phyloP scores from a whole-genome alignment of 2,329 filamentous ascomycete genomes.

The Diaporthe longicolla region DNA sequence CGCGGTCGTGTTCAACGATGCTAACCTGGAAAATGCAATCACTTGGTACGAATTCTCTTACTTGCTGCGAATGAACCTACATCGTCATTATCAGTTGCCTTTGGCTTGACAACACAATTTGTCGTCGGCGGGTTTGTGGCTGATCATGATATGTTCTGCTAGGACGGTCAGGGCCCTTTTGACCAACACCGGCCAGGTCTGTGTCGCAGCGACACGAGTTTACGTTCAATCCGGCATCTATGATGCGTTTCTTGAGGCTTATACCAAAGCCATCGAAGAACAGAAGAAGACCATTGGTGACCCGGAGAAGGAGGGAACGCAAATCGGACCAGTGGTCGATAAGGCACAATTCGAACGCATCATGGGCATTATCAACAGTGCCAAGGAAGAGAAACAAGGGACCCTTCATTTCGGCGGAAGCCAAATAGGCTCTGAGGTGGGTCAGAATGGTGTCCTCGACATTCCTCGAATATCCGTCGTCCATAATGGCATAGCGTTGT shows the following conservation, averaged over 20 bases:
- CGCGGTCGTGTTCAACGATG: conserved; percentile 71
- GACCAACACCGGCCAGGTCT: neutral
- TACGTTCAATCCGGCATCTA: neutral
- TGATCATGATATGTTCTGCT: neutral
- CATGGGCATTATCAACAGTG: neutral
- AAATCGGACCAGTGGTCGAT: neutral
- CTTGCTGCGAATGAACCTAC: neutral
- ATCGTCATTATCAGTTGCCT: neutral
- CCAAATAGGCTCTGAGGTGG: neutral
- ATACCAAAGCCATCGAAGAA: neutral
- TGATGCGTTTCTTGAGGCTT: neutral
- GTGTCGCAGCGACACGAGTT: neutral
- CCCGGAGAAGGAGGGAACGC: neutral
- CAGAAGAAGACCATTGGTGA: neutral
- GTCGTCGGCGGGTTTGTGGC: neutral
- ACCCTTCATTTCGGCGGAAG: neutral
- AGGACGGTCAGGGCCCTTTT: neutral
- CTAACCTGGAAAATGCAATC: conserved; percentile 69
- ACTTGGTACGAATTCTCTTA: conserved; percentile 55
- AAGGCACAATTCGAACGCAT: neutral
- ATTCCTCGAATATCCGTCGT: neutral
- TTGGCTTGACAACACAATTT: neutral
- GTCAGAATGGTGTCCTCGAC: neutral
- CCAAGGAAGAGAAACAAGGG: neutral
- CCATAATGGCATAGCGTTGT: neutral